phyloP scores from a whole-genome alignment of 2,329 filamentous ascomycete species.

The Colletotrichum salicis region DNA sequence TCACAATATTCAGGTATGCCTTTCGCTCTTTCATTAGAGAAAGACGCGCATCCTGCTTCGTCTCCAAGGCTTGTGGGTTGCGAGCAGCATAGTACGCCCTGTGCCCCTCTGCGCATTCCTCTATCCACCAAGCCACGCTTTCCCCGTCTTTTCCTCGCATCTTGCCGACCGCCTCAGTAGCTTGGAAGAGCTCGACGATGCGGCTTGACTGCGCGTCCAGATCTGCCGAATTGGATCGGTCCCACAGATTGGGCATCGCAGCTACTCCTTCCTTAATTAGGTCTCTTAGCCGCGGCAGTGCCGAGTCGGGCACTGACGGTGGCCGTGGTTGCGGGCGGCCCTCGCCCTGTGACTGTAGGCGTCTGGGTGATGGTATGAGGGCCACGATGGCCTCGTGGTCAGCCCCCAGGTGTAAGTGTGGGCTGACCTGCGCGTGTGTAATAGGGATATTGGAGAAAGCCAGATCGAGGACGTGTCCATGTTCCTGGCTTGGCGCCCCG shows the following conservation, averaged over 20 bases:
- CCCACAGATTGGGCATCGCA: neutral
- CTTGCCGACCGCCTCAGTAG: neutral
- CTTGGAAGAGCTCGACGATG: neutral
- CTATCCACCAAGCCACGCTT: neutral
- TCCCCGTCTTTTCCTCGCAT: neutral
- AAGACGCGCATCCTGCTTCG: neutral
- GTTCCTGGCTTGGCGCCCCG: neutral
- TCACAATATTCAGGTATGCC: neutral
- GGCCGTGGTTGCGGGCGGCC: neutral
- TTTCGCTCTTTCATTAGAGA: neutral
- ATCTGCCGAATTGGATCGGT: neutral
- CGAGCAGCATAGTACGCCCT: neutral
- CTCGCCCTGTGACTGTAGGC: neutral
- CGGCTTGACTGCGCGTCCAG: neutral
- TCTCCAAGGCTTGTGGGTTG: neutral
- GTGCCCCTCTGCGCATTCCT: neutral
- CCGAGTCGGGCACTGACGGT: neutral
- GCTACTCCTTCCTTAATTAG: neutral
- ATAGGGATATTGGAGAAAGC: neutral
- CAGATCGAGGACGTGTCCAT: neutral
- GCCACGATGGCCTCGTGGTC: neutral
- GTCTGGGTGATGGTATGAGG: neutral
- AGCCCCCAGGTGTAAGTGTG: conserved; percentile 3
- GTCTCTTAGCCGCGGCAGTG: neutral
- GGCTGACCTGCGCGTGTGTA: neutral